Percentiles rank a stretch among this genome's conserved stretches.
These are phyloP conservation scores for Wallacemonas sp. DNA, from an alignment of 208 protist genomes.

Conservation along the genomic window DNA sequence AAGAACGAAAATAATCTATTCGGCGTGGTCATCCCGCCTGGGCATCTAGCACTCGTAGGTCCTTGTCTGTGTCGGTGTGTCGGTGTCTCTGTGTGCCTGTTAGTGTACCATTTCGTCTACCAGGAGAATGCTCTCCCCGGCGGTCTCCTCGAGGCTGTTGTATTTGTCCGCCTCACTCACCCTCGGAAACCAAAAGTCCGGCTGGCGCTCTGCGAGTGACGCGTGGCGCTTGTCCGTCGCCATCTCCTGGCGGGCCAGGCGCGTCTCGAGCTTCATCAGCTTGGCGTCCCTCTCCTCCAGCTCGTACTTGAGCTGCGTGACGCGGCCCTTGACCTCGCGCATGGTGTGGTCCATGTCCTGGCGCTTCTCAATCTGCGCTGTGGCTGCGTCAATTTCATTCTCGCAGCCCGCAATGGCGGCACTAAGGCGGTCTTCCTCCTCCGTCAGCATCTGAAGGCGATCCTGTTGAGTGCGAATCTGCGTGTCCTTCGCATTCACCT, in stretches of 20 bases:
- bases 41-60: background rate
- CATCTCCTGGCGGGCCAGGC: constrained; percentile 56
- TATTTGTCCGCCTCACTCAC: constrained; percentile 43
- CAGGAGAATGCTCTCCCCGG: constrained; percentile 79
- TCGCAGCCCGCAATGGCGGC: constrained; percentile 37
- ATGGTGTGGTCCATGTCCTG: constrained; percentile 42
- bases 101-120: constrained; percentile 61
- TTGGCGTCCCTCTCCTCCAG: constrained; percentile 79
- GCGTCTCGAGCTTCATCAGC: constrained; percentile 70
- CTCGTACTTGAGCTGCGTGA: constrained; percentile 64
- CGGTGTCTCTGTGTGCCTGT: background rate
- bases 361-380: constrained; percentile 49
- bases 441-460: constrained; percentile 44
- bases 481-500: constrained; percentile 59
- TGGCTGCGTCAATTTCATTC: constrained; percentile 37
- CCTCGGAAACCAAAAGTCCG: constrained; percentile 51
- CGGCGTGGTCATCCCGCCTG: no score
- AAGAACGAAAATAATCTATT: no score
- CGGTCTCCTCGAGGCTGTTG: constrained; percentile 57
- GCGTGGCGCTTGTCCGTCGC: constrained; percentile 70
- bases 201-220: constrained; percentile 49
- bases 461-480: constrained; percentile 55
- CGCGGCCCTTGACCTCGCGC: constrained; percentile 35
- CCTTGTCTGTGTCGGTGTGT: background rate
- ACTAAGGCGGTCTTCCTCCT: constrained; percentile 62